phyloP scores from a whole-genome alignment of 2,329 filamentous ascomycete species.

The Cladosporium sp. region DNA sequence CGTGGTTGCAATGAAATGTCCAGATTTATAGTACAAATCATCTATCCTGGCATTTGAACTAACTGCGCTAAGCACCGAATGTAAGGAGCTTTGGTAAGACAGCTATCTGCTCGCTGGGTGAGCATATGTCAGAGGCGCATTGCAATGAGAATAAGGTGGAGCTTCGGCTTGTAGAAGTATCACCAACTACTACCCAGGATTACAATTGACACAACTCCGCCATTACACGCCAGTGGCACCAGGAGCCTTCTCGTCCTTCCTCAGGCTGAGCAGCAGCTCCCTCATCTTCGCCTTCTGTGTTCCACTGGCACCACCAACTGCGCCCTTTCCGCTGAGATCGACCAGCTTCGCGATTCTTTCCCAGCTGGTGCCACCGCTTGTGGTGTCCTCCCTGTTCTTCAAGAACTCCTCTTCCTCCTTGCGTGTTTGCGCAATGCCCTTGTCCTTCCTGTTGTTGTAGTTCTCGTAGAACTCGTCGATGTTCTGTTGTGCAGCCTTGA shows the following conservation, averaged over 20 bases:
- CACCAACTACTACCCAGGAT: neutral
- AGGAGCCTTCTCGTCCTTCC: conserved; percentile 87
- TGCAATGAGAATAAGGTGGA: neutral
- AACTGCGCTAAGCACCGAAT: neutral
- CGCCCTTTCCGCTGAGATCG: conserved; percentile 92
- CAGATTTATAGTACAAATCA: conserved; percentile 3
- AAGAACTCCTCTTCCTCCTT: conserved; percentile 93
- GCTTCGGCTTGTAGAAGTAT: neutral
- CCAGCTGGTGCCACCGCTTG: conserved; percentile 94
- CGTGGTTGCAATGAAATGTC: neutral
- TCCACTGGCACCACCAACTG: conserved; percentile 78
- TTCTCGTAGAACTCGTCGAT: conserved; percentile 99
- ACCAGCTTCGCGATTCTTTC: conserved; percentile 96
- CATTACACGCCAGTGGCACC: conserved; percentile 48
- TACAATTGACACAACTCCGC: neutral
- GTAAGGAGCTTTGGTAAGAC: neutral
- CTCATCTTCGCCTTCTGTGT: conserved; percentile 96
- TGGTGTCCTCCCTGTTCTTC: conserved; percentile 82
- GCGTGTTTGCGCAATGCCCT: conserved; percentile 79
- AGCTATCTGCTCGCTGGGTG: conserved; percentile 3
- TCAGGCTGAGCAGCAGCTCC: conserved; percentile 78
- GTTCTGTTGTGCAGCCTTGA: conserved; percentile 85
- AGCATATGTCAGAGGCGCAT: conserved; percentile 1
- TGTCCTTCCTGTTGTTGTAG: conserved; percentile 98
- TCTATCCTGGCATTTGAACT: neutral